These are phyloP conservation scores for Flaveria floridana DNA, from an alignment of 140 eudicot species.

Conservation along the genomic window DNA sequence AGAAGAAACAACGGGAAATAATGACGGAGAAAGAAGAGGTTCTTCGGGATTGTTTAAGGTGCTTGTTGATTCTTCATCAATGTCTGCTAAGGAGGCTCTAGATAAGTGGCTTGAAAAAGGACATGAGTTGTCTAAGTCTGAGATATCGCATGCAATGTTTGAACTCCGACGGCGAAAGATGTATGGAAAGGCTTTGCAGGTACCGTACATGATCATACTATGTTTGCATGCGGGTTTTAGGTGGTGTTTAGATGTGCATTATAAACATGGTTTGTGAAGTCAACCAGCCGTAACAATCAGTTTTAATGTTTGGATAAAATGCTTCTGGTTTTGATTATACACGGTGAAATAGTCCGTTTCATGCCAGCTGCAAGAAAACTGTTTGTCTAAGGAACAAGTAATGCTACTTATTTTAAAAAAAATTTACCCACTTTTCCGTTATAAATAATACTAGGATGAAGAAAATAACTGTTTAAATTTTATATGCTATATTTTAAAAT, in stretches of 20 bases:
- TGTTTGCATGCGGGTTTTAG: not conserved
- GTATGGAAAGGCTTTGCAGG: conserved; percentile 74
- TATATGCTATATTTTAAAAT: not conserved
- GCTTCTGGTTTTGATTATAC: not conserved
- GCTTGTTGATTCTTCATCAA: conserved; percentile 38
- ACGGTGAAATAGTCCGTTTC: not conserved
- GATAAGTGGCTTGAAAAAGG: conserved; percentile 67
- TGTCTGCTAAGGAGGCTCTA: conserved; percentile 31
- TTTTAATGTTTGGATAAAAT: not conserved
- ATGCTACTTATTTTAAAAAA: not conserved
- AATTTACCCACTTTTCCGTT: not conserved
- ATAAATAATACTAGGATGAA: not conserved
- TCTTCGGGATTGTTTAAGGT: conserved; percentile 42
- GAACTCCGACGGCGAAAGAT: conserved; percentile 52
- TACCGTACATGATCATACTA: conserved; percentile 15
- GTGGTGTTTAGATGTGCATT: not conserved
- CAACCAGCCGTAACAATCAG: not conserved
- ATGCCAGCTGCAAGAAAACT: not conserved
- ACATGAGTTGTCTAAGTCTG: conserved; percentile 42
- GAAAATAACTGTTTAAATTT: not conserved
- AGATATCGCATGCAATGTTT: conserved; percentile 31
- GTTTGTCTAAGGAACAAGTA: not conserved
- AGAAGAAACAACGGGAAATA: conserved; percentile 24
- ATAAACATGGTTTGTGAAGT: not conserved
- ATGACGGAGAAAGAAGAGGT: conserved; percentile 13